Evolutionary conservation across 2,329 filamentous ascomycete species (phyloP), one percentile per base, ranked within the genome.

Genomic region (Scedosporium boydii): DNA sequence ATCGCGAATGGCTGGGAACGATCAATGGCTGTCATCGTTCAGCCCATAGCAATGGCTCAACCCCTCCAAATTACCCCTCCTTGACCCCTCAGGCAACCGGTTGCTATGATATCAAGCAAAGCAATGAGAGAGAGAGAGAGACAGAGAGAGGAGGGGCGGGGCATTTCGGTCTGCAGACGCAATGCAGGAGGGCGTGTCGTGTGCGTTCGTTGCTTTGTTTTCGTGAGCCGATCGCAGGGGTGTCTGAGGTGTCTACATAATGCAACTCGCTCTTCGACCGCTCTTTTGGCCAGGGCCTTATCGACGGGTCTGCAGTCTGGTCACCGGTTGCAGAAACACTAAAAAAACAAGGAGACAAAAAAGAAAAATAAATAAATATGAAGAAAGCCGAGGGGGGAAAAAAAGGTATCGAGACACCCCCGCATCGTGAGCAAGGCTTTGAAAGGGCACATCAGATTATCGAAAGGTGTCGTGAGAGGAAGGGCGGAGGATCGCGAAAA

Each of bases 201-300:
- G 44, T 55, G 51, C 23, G 51, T 55, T 18, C 23, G 23, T 55
- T 55, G 51, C 51, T 55, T 55, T 55, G 51, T 55, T 55, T 55
- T 55, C 51, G 23, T 55, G 51, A 55, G 51, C 51, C 51, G 51
- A 55, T 55, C 51, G 23, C 51, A 55, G 51, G 51, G 51, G 51
- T 55, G 51, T 55, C 51, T 38, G 34, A 38, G 34, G 34, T 38
- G 34, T 38, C 34, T 38, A 38, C 34, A 38, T 27, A 55, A 55
- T 55, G 51, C 51, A 55, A 6, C 23, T 27, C 12, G 51, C 23
- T 55, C 12, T 55, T 55, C 51, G 51, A 55, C 51, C 51, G 51
- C 51, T 55, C 51, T 55, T 55, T 55, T 6, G 51, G 21, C 51
- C 51, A 27, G 51, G 51, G 51, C 51, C 51, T 27, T 29, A 26